Evolutionary conservation across 768 basidiomycete genomes (phyloP), one percentile per base, ranked within the genome.

Genomic region (Lactifluus volemus): DNA sequence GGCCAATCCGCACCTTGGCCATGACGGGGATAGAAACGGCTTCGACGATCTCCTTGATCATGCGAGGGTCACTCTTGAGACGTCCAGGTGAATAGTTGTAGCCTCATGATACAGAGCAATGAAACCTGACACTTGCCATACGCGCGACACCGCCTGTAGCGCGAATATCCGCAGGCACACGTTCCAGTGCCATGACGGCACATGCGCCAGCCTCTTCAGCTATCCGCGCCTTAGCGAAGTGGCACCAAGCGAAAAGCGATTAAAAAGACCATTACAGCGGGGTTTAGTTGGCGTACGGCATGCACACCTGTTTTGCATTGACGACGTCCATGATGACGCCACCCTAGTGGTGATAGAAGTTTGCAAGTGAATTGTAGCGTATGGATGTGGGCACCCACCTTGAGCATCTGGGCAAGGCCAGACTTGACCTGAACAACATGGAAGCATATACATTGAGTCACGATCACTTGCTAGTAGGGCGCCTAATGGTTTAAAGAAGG

Each of bases 11-110:
- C 63, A 88, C 91, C 73, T 95, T 91, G 38, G 89, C 90, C 89
- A 98, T 98, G 72, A 98, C 94, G 9, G 94, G 95, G 68, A 98
- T 95, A 25, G 94, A 95, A 52, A 98, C 96, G 21, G 96, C 88
- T 62, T 85, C 88, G 64, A 91, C 88, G 72, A 98, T 98, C 70
- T 90, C 81, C 72, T 97, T 98, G 79, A 99, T 98, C 88, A 98
- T 91, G 53, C 83, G 78, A 7, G 96, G 96, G 76, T 96, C 93
- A 72, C 93, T 95, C 88, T 88, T 67, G 14, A 34, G 30, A 49
- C 38, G 1, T 29, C 32, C n/a, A 50, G 5, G 32, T 15, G 32
- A 58, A 19, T 34, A 19, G 55, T 11, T 53, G 45, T 47, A 57
- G 55, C 30, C 57, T 11, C 50, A 48, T 19, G 45, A 48, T 53